These are phyloP conservation scores for Phytophthora litchii DNA, from an alignment of 352 stramenopile species.

Conservation along the genomic window DNA sequence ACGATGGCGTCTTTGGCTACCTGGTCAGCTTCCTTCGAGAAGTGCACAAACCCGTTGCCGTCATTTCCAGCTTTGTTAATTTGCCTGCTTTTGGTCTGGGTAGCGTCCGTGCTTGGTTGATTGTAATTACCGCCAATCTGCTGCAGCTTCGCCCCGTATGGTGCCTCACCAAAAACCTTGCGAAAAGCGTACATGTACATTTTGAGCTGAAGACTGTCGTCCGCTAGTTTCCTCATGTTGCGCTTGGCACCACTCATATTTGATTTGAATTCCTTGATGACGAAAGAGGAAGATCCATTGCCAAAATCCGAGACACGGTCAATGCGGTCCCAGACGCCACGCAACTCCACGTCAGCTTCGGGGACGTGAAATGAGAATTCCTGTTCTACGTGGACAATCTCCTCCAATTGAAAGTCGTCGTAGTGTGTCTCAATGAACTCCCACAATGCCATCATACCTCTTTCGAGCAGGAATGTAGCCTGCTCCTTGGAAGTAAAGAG, in stretches of 20 bases:
- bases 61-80: constrained; percentile 14
- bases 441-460: constrained; percentile 42
- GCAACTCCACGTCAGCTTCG: constrained; percentile 56
- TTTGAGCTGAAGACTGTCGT: constrained; percentile 82
- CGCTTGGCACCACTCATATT: constrained; percentile 62
- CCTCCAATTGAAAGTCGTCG: constrained; percentile 17
- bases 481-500: constrained; percentile 52
- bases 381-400: constrained; percentile 69
- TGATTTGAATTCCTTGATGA: constrained; percentile 89
- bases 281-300: constrained; percentile 19
- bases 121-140: constrained; percentile 51
- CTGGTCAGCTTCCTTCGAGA: constrained; percentile 32
- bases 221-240: constrained; percentile 57
- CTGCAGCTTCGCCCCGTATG: constrained; percentile 62
- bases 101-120: constrained; percentile 1
- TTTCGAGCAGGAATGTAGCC: constrained; percentile 39
- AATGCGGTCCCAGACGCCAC: constrained; percentile 82
- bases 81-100: constrained; percentile 12
- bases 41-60: constrained; percentile 50
- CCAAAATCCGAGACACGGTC: constrained; percentile 33
- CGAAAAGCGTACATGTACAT: constrained; percentile 83
- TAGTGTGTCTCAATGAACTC: constrained; percentile 53
- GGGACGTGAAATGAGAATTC: constrained; percentile 59
- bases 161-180: constrained; percentile 55
- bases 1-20: constrained; percentile 49